Percentiles rank a stretch among this genome's conserved stretches.
phyloP scores from a whole-genome alignment of 148 eudicot genomes.

The Drosera capensis region DNA sequence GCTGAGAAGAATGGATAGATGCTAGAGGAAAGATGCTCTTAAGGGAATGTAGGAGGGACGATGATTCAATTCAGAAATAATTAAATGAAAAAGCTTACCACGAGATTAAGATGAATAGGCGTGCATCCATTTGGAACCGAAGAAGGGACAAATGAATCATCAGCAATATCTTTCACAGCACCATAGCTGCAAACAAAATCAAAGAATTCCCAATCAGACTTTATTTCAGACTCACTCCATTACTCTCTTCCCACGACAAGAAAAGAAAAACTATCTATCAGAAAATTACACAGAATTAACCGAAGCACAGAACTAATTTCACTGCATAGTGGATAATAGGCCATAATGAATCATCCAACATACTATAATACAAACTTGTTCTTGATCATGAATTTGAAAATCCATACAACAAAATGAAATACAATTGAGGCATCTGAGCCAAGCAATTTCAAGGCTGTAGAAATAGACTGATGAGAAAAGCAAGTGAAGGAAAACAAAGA shows the following conservation, averaged over 20 bases:
- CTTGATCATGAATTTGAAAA: not conserved
- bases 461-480: not conserved
- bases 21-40: not conserved
- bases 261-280: too few species aligned
- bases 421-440: not conserved
- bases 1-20: not conserved
- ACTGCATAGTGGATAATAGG: too few species aligned
- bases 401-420: not conserved
- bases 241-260: not conserved
- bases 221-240: not conserved
- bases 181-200: constrained; percentile 33
- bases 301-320: too few species aligned
- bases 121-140: constrained; percentile 55
- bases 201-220: not conserved
- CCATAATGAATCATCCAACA: constrained; percentile 2
- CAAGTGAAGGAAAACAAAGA: not conserved
- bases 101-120: constrained; percentile 83
- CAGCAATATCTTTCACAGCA: constrained; percentile 38
- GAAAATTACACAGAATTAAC: too few species aligned
- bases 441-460: not conserved
- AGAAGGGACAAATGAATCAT: constrained; percentile 35
- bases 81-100: constrained; percentile 42
- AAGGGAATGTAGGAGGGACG: not conserved
- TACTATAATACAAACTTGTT: too few species aligned
- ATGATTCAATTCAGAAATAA: not conserved